Conservation (phyloP, 1,139 yeast genomes). For the Saccharomyces hybrid region DNA sequence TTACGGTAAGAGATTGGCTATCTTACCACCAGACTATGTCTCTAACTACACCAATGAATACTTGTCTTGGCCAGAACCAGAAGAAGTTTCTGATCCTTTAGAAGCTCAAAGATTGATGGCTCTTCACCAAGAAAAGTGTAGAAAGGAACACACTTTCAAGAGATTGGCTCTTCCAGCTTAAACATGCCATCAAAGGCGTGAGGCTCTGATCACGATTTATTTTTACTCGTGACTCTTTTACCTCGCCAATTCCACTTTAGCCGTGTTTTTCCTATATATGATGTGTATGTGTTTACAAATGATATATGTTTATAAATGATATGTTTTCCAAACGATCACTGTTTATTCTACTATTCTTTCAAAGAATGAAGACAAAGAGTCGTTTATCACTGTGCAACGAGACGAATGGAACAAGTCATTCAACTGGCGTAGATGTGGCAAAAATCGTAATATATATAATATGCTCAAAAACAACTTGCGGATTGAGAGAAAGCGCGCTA, state of each 20-base stretch:
- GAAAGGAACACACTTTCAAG: no score
- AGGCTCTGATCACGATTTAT: neutral
- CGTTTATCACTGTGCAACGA: neutral
- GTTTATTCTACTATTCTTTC: neutral
- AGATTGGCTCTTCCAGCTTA: no score
- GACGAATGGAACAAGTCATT: neutral
- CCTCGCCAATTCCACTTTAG: neutral
- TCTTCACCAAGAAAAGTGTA: no score
- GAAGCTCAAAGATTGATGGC: no score
- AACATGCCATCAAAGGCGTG: neutral
- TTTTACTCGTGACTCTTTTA: neutral
- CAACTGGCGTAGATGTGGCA: neutral
- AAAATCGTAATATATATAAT: neutral
- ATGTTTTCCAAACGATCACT: neutral
- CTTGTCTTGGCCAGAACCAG: no score
- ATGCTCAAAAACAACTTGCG: neutral
- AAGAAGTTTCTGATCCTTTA: no score
- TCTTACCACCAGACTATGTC: no score
- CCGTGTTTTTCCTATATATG: neutral
- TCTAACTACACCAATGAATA: no score
- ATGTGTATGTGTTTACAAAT: neutral
- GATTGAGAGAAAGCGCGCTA: neutral
- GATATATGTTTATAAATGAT: neutral
- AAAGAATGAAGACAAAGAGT: neutral
- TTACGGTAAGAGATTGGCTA: no score